Evolutionary conservation across 2,329 filamentous ascomycete genomes (phyloP).

Genomic region (Fusarium vanettenii): DNA sequence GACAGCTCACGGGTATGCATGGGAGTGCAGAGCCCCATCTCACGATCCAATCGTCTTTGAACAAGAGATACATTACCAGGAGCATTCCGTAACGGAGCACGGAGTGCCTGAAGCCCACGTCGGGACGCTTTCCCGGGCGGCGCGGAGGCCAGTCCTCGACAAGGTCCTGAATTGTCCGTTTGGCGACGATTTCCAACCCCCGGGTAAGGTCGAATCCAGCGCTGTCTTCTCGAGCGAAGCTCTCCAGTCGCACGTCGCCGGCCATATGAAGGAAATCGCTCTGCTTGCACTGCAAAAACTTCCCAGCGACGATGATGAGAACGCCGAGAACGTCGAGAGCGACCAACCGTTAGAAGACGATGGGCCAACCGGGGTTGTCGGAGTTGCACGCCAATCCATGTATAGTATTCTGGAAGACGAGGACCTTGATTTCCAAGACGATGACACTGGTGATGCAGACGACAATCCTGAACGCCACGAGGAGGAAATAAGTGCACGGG

Average conservation of each 20-base stretch:
- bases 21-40: neutral
- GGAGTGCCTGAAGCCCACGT: neutral
- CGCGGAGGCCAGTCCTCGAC: neutral
- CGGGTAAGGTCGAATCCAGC: neutral
- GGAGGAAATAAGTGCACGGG: neutral
- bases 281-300: neutral
- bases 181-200: neutral
- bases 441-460: neutral
- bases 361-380: neutral
- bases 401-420: neutral
- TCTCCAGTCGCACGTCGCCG: neutral
- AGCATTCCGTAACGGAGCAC: neutral
- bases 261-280: neutral
- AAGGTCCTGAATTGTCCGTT: neutral
- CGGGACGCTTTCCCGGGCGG: neutral
- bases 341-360: neutral
- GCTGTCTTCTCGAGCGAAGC: neutral
- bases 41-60: neutral
- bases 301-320: neutral
- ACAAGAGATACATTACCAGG: neutral
- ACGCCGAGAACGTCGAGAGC: neutral
- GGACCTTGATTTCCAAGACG: neutral
- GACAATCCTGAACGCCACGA: neutral
- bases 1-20: neutral
- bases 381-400: neutral